Conservation (phyloP, 164 flowering plant genomes). For the Aristolochia contorta region DNA sequence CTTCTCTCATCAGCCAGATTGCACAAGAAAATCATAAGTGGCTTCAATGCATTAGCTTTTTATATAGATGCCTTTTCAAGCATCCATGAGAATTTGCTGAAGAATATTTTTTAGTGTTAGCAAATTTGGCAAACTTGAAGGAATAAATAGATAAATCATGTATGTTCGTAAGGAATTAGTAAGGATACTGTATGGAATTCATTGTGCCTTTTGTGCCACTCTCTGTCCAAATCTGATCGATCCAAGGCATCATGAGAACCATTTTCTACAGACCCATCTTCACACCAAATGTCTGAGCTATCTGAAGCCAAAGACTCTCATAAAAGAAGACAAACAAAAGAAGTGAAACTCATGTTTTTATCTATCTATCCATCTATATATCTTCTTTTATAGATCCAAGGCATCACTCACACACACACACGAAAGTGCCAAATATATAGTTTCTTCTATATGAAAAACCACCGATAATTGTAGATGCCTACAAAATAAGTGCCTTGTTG, state of each 20-base stretch:
- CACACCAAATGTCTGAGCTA: slow-evolving; percentile 23
- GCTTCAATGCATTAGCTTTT: neutral
- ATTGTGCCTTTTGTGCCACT: slow-evolving; percentile 49
- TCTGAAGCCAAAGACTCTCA: slow-evolving; percentile 16
- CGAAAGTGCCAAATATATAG: no score
- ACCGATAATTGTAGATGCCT: no score
- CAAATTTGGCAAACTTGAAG: neutral
- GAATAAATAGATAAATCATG: neutral
- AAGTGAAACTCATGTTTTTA: neutral
- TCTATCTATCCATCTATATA: neutral
- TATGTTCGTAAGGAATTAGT: neutral
- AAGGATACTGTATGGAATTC: slow-evolving; percentile 56
- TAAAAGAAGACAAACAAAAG: neutral
- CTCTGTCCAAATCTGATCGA: slow-evolving; percentile 50
- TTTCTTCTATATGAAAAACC: no score
- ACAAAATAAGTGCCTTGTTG: no score
- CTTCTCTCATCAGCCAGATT: no score
- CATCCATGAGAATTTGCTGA: neutral
- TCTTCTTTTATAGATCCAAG: no score
- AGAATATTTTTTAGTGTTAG: neutral
- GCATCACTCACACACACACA: no score
- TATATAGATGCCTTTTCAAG: no score
- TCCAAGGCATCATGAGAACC: slow-evolving; percentile 21
- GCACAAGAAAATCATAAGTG: no score
- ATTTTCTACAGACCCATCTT: slow-evolving; percentile 32